These are phyloP conservation scores for Fusarium torulosum DNA, from an alignment of 2,329 filamentous ascomycete genomes.

Conservation along the genomic window DNA sequence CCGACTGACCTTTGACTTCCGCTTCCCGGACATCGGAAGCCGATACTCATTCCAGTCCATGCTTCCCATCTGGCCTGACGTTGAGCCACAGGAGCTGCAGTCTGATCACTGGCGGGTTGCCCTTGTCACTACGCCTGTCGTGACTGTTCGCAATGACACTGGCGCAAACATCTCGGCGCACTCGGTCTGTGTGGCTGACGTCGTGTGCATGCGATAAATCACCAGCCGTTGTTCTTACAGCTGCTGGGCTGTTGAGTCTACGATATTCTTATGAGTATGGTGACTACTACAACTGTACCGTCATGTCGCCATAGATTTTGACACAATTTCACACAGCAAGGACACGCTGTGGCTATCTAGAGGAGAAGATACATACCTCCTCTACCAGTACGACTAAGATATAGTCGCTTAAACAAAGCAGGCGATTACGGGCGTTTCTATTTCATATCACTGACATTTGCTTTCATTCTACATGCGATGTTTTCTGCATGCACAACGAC, in stretches of 20 bases:
- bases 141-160: slow-evolving; percentile 66
- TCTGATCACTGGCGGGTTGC: slow-evolving; percentile 65
- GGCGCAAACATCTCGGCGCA: slow-evolving; percentile 60
- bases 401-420: neutral
- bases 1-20: slow-evolving; percentile 60
- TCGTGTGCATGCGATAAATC: slow-evolving; percentile 61
- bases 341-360: neutral
- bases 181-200: slow-evolving; percentile 60
- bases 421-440: slow-evolving; percentile 20
- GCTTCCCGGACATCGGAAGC: slow-evolving; percentile 63
- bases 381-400: slow-evolving; percentile 7
- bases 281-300: slow-evolving; percentile 15
- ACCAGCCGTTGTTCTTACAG: neutral
- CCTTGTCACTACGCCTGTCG: slow-evolving; percentile 66
- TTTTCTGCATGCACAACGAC: slow-evolving; percentile 15
- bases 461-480: slow-evolving; percentile 20
- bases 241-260: slow-evolving; percentile 6
- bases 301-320: slow-evolving; percentile 16
- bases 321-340: slow-evolving; percentile 5
- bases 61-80: slow-evolving; percentile 59
- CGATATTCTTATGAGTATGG: slow-evolving; percentile 19
- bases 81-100: slow-evolving; percentile 60
- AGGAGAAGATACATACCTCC: slow-evolving; percentile 9
- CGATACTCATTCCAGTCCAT: slow-evolving; percentile 65
- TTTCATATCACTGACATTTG: slow-evolving; percentile 21